Base-by-base conservation (phyloP, 225 moss, liverwort and hornwort species). In the Physcomitrium patens region DNA sequence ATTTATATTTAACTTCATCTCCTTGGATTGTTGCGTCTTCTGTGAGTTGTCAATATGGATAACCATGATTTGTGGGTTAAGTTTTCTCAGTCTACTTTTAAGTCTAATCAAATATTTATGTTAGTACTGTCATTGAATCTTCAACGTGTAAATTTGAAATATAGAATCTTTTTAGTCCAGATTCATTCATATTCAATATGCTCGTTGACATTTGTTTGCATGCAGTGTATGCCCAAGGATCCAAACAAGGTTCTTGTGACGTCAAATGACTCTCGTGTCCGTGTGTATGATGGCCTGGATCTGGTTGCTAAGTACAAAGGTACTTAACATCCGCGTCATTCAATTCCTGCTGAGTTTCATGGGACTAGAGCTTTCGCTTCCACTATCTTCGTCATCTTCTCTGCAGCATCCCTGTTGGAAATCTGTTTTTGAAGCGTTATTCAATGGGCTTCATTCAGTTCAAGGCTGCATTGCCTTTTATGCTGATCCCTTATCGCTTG, bases 191-290 rank as follows among this genome's bases (percentile, higher is more conserved):
- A 27, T 15, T 43, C 67, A 22, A 75, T 55, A 63, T 58, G 31
- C 31, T 7, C 31, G 31, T 37, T 24, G 72, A 60, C 8, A 61
- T 60, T 28, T 74, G 12, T 60, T 77, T 60, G 50, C 41, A 69
- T 77, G 78, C 87, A 96, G 96, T 96, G 92, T 69, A 89, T 94
- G 94, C 96, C 96, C 60, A 92, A 92, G 5, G 91, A 94, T 62
- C 85, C 91, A 19, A 80, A 76, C 54, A 96, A 89, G 75, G 84
- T 96, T 27, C 87, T 96, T 48, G 79, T 96, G 52, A 96, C 96
- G 67, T 94, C 96, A 27, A 92, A 96, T 77, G 96, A 96, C 83
- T 96, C 96, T 45, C 92, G 94, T 22, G 77, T 96, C 37, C 91
- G 94, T 79, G 89, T 96, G 48, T 96, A 88, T 65, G 92, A 96